Evolutionary conservation across 352 stramenopile genomes (phyloP), one percentile per base, ranked within the genome.

Genomic region (Phytophthora multivora): DNA sequence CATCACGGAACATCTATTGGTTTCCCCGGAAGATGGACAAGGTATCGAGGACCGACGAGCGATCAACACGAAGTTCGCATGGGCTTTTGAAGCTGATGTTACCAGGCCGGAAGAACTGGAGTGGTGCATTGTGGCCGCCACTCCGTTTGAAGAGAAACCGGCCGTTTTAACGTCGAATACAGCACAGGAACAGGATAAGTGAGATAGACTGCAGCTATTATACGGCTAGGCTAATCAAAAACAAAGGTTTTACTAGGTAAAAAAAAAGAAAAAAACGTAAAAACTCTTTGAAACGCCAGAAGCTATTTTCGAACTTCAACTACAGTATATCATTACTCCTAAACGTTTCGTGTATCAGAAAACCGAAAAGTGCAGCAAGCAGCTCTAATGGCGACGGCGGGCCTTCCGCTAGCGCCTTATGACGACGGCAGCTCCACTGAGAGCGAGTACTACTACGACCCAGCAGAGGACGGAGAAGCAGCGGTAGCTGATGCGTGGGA

Each of bases 21-120:
- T 77, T 0, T 49, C 16, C 8, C 41, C 56, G 1, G 45, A 56
- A 13, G 58, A 60, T 1, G 56, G 57, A 55, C 15, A 63, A 2
- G 52, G 55, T 6, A 83, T 89, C 40, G 66, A 83, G 13, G 77
- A 86, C 54, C 62, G 65, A 56, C 63, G 66, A 40, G 76, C 51
- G 1, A 69, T 85, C 9, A 74, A 86, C 38, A 86, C 75, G 46
- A 40, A 55, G 28, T 87, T 89, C 56, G 45, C 31, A 46, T 89
- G 79, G 79, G 83, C 75, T 8, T 89, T 89, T 36, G 77, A 84
- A 59, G 70, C 77, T 3, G 71, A 80, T 36, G 77, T 89, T 40
- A 86, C 66, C 8, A 58, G 67, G 0, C 40, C 70, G 0, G 66
- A 71, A 1, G 21, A 64, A 7, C 13, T 84, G 5, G 63, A 87